Evolutionary conservation across 768 basidiomycete genomes (phyloP), one percentile per base, ranked within the genome.

Genomic region (Lactarius hatsudake): DNA sequence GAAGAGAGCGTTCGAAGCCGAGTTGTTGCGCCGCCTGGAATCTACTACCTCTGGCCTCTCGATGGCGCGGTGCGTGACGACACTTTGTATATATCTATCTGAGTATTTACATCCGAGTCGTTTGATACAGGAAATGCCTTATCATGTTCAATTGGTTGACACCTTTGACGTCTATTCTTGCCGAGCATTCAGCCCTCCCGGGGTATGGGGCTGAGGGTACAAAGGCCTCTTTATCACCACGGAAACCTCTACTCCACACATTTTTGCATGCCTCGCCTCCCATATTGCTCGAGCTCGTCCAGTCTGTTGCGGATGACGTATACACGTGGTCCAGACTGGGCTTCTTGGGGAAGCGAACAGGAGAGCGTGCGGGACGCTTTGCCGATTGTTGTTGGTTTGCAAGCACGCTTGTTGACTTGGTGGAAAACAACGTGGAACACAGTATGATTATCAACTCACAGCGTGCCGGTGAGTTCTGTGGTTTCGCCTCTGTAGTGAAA

Each of bases 321-420:
- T 82, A 84, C 57, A 92, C 91, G n/a, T 84, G 87, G 71, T 86
- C 89, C 15, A 81, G 80, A 66, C 77, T 94, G 34, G 93, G 92
- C 1, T 77, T 94, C 12, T 71, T 94, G 5, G 85, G 89, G 6
- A 83, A 84, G 70, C 82, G 80, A 59, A 77, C 83, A 1, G 93
- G 93, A 20, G 82, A 84, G 59, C 84, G 86, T 42, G 93, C 91
- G 3, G 91, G 80, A 42, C 83, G 86, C 13, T 86, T 93, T 73
- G 86, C 92, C 2, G 86, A 94, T 75, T 93, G 90, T 89, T 93
- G 92, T 74, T 94, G 92, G 93, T 82, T 94, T 69, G 78, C 90
- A 34, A 81, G 88, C 18, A 94, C 91, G 0, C 79, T 94, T 36
- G 91, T 91, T 15, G 87, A 87, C 58, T 79, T 94, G 6, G 91